Evolutionary conservation across 495 filamentous ascomycete species (phyloP).

Genomic region (Lasiosphaeriaceae sp.): DNA sequence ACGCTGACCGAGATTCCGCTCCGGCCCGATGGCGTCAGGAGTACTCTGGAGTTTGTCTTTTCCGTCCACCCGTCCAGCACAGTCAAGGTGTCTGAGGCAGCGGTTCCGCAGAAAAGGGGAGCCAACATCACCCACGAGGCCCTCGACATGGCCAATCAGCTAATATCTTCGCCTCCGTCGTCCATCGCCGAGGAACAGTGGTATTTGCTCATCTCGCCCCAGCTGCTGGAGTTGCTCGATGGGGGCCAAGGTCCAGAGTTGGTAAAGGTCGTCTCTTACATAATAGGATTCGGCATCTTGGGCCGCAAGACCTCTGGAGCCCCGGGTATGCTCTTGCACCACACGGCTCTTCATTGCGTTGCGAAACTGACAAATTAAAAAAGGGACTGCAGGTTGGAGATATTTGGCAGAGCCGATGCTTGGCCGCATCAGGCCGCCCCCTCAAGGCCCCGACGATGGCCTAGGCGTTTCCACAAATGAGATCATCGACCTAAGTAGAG

Average conservation of each 20-base stretch:
- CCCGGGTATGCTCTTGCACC: constrained; percentile 45
- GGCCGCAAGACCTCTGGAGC: constrained; percentile 63
- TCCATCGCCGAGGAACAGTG: constrained; percentile 54
- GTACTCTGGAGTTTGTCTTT: constrained; percentile 69
- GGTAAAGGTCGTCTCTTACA: constrained; percentile 62
- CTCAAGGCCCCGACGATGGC: constrained; percentile 15
- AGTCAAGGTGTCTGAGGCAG: constrained; percentile 33
- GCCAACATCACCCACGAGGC: constrained; percentile 70
- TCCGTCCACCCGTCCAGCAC: constrained; percentile 51
- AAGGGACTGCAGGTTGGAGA: constrained; percentile 63
- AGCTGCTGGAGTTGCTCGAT: constrained; percentile 64
- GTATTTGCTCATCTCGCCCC: constrained; percentile 61
- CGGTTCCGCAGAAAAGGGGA: constrained; percentile 44
- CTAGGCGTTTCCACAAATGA: constrained; percentile 14
- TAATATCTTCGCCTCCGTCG: constrained; percentile 61
- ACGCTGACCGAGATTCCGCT: constrained; percentile 61
- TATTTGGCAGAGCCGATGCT: constrained; percentile 65
- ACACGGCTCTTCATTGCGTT: background rate
- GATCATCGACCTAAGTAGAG: constrained; percentile 38
- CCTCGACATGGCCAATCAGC: constrained; percentile 58
- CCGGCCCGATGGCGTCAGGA: constrained; percentile 60
- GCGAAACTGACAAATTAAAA: constrained; percentile 16
- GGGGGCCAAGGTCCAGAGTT: constrained; percentile 61
- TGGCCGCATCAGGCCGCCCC: constrained; percentile 53
- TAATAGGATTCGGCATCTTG: constrained; percentile 71